A percentile compares a stretch with the other conserved stretches of the same genome.
These are phyloP conservation scores for Amaranthus hypochondriacus DNA, from an alignment of 148 eudicot species.

Conservation along the genomic window DNA sequence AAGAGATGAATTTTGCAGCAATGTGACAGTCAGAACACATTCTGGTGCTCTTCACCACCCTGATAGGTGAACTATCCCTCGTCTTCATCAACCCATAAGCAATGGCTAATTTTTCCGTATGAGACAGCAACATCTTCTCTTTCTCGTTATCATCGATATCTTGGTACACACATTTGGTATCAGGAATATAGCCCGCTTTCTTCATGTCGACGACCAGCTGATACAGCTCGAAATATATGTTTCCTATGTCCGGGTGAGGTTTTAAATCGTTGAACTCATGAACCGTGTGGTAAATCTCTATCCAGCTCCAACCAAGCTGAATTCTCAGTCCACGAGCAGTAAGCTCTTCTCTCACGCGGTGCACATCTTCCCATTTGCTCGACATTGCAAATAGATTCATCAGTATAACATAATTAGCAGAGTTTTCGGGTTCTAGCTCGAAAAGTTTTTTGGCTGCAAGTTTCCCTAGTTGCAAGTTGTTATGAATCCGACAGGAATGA, in stretches of 20 bases:
- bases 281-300: slow-evolving; percentile 37
- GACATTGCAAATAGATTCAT: slow-evolving; percentile 46
- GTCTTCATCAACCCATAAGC: slow-evolving; percentile 55
- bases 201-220: slow-evolving; percentile 43
- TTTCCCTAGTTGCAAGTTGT: slow-evolving; percentile 45
- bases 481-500: slow-evolving; percentile 39
- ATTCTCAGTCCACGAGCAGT: slow-evolving; percentile 25
- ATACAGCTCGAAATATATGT: slow-evolving; percentile 50
- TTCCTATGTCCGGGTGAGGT: slow-evolving; percentile 51
- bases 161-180: slow-evolving; percentile 42
- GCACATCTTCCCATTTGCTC: slow-evolving; percentile 43
- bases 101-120: slow-evolving; percentile 62
- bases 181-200: slow-evolving; percentile 45
- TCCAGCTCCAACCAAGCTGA: slow-evolving; percentile 55
- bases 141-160: slow-evolving; percentile 38
- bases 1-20: slow-evolving; percentile 46
- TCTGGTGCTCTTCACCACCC: slow-evolving; percentile 62
- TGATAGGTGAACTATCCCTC: slow-evolving; percentile 32
- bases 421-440: slow-evolving; percentile 50
- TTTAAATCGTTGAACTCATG: slow-evolving; percentile 45
- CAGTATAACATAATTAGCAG: slow-evolving; percentile 52
- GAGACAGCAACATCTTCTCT: slow-evolving; percentile 49
- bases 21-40: slow-evolving; percentile 55
- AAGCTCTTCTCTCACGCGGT: slow-evolving; percentile 36
- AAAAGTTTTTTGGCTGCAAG: slow-evolving; percentile 48